Evolutionary conservation across 2,329 filamentous ascomycete species (phyloP).

Genomic region (Penicillium olsonii): DNA sequence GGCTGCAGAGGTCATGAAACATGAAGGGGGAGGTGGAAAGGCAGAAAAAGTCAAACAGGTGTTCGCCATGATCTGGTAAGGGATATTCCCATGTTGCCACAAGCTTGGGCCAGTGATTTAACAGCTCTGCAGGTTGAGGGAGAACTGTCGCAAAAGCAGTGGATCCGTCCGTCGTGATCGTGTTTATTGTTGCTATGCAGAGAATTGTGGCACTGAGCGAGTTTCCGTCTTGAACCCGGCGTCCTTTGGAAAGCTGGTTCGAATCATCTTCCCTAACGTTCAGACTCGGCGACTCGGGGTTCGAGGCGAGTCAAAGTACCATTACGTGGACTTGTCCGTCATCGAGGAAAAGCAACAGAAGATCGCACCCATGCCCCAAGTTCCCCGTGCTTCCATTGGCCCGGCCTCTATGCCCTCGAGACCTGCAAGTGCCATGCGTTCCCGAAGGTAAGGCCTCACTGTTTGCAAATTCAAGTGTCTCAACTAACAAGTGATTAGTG

Average conservation of each 20-base stretch:
- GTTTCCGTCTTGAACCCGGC: conserved; percentile 95
- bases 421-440: conserved; percentile 28
- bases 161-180: conserved; percentile 84
- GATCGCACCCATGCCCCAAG: conserved; percentile 27
- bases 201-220: conserved; percentile 85
- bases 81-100: background rate
- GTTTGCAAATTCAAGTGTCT: background rate
- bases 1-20: conserved; percentile 50
- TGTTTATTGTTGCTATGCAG: conserved; percentile 94
- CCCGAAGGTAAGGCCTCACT: conserved; percentile 30
- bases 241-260: conserved; percentile 95
- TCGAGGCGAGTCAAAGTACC: conserved; percentile 96
- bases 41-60: conserved; percentile 55
- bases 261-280: conserved; percentile 92
- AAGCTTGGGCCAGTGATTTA: background rate
- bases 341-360: conserved; percentile 47
- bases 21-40: conserved; percentile 52
- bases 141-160: conserved; percentile 49
- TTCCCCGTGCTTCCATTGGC: conserved; percentile 23
- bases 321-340: conserved; percentile 66
- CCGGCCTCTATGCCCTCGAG: conserved; percentile 24
- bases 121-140: conserved; percentile 43
- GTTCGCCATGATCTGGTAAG: conserved; percentile 55
- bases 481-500: conserved; percentile 24
- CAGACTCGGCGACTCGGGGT: conserved; percentile 91